Evolutionary conservation across 140 eudicot species (phyloP).

Genomic region (Cichorium intybus): DNA sequence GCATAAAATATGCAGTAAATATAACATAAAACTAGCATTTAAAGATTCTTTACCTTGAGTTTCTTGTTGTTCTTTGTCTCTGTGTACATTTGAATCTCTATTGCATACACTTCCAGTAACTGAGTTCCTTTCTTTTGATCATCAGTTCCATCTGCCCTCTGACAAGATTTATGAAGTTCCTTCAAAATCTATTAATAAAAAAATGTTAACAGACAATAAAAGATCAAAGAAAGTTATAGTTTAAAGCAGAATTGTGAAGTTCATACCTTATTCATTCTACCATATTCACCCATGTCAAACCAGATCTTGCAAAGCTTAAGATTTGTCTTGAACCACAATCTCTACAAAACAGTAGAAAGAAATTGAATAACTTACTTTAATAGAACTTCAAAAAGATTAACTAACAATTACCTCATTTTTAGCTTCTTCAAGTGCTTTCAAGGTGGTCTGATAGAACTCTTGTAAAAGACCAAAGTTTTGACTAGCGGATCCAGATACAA

Average conservation of each 20-base stretch:
- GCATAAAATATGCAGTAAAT: constrained; percentile 1
- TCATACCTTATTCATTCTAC: constrained; percentile 90
- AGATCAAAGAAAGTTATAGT: background rate
- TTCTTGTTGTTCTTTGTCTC: constrained; percentile 98
- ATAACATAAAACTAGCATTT: constrained; percentile 11
- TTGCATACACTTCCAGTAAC: constrained; percentile 92
- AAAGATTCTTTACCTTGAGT: constrained; percentile 63
- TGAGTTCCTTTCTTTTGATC: constrained; percentile 99
- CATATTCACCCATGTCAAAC: constrained; percentile 99
- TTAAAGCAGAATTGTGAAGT: background rate
- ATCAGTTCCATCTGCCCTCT: constrained; percentile 88
- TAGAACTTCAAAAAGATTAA: background rate
- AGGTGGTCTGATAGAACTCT: constrained; percentile 92
- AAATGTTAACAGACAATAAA: constrained; percentile 3
- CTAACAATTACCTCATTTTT: constrained; percentile 66
- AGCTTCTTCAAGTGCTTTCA: constrained; percentile 98
- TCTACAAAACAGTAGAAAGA: constrained; percentile 39
- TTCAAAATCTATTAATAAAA: constrained; percentile 65
- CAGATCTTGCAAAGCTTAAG: constrained; percentile 98
- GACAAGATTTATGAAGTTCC: constrained; percentile 96
- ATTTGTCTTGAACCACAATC: constrained; percentile 96
- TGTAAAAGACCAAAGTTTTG: constrained; percentile 86
- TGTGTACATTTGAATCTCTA: constrained; percentile 97
- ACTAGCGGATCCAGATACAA: constrained; percentile 96
- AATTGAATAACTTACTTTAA: background rate